Conservation (phyloP, 495 filamentous ascomycete genomes). For the Diplogelasinospora grovesii region DNA sequence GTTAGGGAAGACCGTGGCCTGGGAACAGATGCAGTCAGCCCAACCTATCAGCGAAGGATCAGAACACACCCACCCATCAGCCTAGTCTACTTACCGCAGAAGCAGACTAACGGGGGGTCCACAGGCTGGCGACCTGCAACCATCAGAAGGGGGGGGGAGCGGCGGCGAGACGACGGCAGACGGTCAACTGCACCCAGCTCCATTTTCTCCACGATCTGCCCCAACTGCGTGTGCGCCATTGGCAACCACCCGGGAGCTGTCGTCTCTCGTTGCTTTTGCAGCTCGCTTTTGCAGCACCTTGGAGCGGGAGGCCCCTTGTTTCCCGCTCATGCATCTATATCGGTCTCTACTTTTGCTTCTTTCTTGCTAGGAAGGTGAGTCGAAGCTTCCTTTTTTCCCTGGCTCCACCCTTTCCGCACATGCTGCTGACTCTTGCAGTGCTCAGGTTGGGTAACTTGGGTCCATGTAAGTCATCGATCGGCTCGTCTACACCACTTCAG, state of each 20-base stretch:
- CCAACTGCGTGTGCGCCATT: conserved; percentile 3
- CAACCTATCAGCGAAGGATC: too few species aligned
- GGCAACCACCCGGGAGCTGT: neutral
- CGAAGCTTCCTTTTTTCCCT: conserved; percentile 5
- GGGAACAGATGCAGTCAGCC: too few species aligned
- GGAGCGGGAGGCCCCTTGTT: conserved; percentile 21
- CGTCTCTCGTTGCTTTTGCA: conserved; percentile 12
- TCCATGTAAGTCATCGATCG: conserved; percentile 28
- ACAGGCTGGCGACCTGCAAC: neutral
- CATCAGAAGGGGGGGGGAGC: neutral
- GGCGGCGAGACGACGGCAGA: neutral
- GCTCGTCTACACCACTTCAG: conserved; percentile 20
- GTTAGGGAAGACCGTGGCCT: too few species aligned
- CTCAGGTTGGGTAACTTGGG: too few species aligned
- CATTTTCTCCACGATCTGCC: conserved; percentile 19
- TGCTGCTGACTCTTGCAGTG: conserved; percentile 2
- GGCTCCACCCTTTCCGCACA: conserved; percentile 7
- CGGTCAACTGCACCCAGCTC: conserved; percentile 1
- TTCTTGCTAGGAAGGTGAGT: neutral
- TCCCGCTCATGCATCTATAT: conserved; percentile 27
- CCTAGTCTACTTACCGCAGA: too few species aligned
- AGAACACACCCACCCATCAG: too few species aligned
- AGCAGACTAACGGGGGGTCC: too few species aligned
- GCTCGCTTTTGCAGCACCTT: conserved; percentile 14
- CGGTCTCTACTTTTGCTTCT: neutral